These are phyloP conservation scores for Staphylotrichum tortipilum DNA, from an alignment of 495 filamentous ascomycete species.

Conservation along the genomic window DNA sequence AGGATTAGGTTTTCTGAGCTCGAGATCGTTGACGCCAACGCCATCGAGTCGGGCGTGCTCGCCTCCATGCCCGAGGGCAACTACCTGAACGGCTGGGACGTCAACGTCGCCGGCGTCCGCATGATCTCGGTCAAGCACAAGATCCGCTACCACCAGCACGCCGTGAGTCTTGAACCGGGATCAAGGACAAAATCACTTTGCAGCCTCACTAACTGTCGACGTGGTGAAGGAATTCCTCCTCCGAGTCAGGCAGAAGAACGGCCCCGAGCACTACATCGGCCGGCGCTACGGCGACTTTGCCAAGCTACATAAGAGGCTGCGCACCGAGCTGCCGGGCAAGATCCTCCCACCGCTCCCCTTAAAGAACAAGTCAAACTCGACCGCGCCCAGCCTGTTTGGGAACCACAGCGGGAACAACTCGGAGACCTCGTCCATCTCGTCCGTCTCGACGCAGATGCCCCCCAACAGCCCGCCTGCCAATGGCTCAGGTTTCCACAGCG, in stretches of 20 bases:
- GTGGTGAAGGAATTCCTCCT: slow-evolving; percentile 75
- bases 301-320: slow-evolving; percentile 66
- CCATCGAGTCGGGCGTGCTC: slow-evolving; percentile 79
- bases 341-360: slow-evolving; percentile 76
- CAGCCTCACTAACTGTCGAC: slow-evolving; percentile 15
- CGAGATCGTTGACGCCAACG: slow-evolving; percentile 87
- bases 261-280: slow-evolving; percentile 67
- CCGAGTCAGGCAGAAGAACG: slow-evolving; percentile 63
- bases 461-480: slow-evolving; percentile 12
- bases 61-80: slow-evolving; percentile 83
- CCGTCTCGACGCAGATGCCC: slow-evolving; percentile 51
- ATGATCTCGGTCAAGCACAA: slow-evolving; percentile 75
- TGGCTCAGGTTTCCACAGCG: slow-evolving; percentile 9
- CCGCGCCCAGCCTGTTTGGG: slow-evolving; percentile 45
- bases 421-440: slow-evolving; percentile 69
- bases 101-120: slow-evolving; percentile 88
- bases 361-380: slow-evolving; percentile 75
- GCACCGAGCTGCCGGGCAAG: slow-evolving; percentile 84
- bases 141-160: slow-evolving; percentile 83
- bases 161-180: slow-evolving; percentile 48
- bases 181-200: too few species aligned
- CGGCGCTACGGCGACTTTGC: slow-evolving; percentile 84
- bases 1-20: slow-evolving; percentile 92
- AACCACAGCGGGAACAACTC: slow-evolving; percentile 47
- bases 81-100: slow-evolving; percentile 88